Conservation (phyloP, 2,329 filamentous ascomycete genomes). For the Sphaerulina populicola region DNA sequence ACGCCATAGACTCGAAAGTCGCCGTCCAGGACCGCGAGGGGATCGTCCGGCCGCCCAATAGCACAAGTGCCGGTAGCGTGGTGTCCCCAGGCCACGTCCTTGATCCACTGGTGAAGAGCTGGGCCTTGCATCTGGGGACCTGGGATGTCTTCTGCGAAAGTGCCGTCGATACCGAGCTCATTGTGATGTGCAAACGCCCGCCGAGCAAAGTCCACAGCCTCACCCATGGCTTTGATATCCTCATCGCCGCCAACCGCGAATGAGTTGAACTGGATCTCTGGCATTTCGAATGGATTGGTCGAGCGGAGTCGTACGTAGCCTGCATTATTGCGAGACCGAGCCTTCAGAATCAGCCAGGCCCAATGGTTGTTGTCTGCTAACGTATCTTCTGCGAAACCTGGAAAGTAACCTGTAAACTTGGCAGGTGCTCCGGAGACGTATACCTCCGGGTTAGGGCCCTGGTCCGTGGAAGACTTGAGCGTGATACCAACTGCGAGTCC, state of each 20-base stretch:
- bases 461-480: slow-evolving; percentile 33
- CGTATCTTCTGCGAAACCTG: slow-evolving; percentile 43
- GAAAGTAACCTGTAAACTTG: slow-evolving; percentile 49
- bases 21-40: slow-evolving; percentile 8
- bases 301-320: slow-evolving; percentile 56
- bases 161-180: slow-evolving; percentile 36
- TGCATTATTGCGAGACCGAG: slow-evolving; percentile 56
- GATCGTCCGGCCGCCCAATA: slow-evolving; percentile 1
- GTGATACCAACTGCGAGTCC: slow-evolving; percentile 47
- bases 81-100: slow-evolving; percentile 7
- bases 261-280: slow-evolving; percentile 55
- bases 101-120: not conserved
- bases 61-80: slow-evolving; percentile 9
- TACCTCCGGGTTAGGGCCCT: slow-evolving; percentile 44
- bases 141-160: slow-evolving; percentile 39
- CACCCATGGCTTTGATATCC: slow-evolving; percentile 43
- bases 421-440: slow-evolving; percentile 48
- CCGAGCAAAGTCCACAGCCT: slow-evolving; percentile 48
- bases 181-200: slow-evolving; percentile 22
- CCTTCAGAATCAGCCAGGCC: slow-evolving; percentile 51
- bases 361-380: slow-evolving; percentile 39
- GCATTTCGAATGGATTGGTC: slow-evolving; percentile 54
- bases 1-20: slow-evolving; percentile 14
- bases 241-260: slow-evolving; percentile 39
- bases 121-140: slow-evolving; percentile 33